Evolutionary conservation across 2,329 filamentous ascomycete genomes (phyloP).

Genomic region (Exophiala bonariae): DNA sequence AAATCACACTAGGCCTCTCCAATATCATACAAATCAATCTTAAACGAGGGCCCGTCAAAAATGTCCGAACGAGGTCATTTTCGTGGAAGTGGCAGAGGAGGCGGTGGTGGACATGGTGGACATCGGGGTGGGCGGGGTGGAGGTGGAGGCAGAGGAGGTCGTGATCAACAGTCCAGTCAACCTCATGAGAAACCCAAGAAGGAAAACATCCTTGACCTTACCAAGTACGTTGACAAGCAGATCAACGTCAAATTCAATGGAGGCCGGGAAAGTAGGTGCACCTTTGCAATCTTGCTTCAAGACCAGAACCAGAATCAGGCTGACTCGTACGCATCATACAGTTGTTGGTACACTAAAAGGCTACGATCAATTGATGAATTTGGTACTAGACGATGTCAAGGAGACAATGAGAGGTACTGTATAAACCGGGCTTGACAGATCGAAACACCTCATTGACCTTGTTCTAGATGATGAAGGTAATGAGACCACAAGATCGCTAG

Average conservation of each 20-base stretch:
- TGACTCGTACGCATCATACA: conserved; percentile 42
- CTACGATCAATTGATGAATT: conserved; percentile 96
- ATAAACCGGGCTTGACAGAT: neutral
- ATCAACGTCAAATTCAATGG: conserved; percentile 97
- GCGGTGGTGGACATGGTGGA: conserved; percentile 28
- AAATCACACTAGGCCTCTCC: conserved; percentile 1
- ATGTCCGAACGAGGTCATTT: conserved; percentile 54
- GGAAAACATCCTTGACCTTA: conserved; percentile 94
- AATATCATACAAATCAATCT: neutral
- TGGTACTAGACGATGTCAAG: conserved; percentile 91
- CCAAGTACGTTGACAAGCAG: conserved; percentile 95
- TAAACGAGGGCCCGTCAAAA: conserved; percentile 11
- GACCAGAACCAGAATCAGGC: no score
- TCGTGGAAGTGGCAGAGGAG: conserved; percentile 38
- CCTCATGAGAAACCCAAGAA: conserved; percentile 83
- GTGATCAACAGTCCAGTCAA: conserved; percentile 47
- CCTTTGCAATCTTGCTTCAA: no score
- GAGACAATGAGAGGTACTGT: conserved; percentile 79
- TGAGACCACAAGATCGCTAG: conserved; percentile 75
- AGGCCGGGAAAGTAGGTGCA: conserved; percentile 75
- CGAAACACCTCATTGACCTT: conserved; percentile 19
- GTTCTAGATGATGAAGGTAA: conserved; percentile 85
- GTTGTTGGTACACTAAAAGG: conserved; percentile 89
- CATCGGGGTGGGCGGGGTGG: conserved; percentile 39
- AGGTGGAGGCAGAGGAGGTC: conserved; percentile 46